Conservation (phyloP, 108 stramenopile genomes). For the Fragilariopsis cylindrus region DNA sequence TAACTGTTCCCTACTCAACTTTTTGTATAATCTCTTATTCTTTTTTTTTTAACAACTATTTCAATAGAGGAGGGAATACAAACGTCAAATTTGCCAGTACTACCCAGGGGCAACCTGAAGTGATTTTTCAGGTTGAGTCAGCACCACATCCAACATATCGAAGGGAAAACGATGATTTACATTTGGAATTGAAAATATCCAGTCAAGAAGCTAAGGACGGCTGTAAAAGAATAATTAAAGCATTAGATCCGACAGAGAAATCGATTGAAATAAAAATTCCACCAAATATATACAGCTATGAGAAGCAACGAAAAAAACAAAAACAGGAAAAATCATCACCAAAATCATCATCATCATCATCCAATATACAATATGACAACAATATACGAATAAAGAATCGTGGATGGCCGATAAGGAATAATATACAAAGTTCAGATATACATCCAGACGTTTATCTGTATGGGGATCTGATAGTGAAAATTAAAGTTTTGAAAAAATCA, state of each 20-base stretch:
- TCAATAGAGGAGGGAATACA: slow-evolving; percentile 38
- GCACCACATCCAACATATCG: slow-evolving; percentile 47
- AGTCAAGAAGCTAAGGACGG: slow-evolving; percentile 43
- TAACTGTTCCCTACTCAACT: too few species aligned
- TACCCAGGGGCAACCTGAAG: slow-evolving; percentile 36
- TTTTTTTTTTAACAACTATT: too few species aligned
- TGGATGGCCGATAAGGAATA: slow-evolving; percentile 63
- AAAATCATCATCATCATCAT: not conserved
- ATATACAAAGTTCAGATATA: not conserved
- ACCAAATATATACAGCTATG: slow-evolving; percentile 17
- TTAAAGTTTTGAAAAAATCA: not conserved
- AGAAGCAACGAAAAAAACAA: slow-evolving; percentile 12
- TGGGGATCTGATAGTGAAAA: slow-evolving; percentile 18
- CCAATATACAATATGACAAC: slow-evolving; percentile 23
- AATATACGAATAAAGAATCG: slow-evolving; percentile 43
- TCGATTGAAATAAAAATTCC: slow-evolving; percentile 45
- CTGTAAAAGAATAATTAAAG: slow-evolving; percentile 49
- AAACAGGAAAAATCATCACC: not conserved
- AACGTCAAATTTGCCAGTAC: slow-evolving; percentile 42
- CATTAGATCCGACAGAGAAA: slow-evolving; percentile 37
- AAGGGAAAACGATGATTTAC: slow-evolving; percentile 64
- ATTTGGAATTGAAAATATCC: slow-evolving; percentile 41
- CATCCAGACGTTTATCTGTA: slow-evolving; percentile 9
- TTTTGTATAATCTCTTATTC: too few species aligned
- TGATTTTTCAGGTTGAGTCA: slow-evolving; percentile 69